phyloP scores from a whole-genome alignment of 164 flowering plant species.

The Platanus orientalis region DNA sequence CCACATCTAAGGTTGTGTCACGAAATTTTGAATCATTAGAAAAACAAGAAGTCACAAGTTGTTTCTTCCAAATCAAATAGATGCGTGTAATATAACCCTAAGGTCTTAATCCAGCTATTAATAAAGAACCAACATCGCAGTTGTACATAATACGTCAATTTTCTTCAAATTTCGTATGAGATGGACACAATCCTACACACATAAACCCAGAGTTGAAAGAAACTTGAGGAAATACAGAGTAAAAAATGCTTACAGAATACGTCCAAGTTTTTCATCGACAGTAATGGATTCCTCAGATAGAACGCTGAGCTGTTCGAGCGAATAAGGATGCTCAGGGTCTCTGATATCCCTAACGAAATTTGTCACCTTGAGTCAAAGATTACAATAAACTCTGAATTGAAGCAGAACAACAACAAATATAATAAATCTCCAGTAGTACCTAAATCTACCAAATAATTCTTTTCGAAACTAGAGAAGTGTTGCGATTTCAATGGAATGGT shows the following conservation, averaged over 20 bases:
- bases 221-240: not conserved
- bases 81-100: too few relatives aligned
- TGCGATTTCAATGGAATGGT: too few relatives aligned
- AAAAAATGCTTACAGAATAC: constrained; percentile 47
- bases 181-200: not conserved
- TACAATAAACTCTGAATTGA: not conserved
- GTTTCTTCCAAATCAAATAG: too few relatives aligned
- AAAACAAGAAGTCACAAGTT: too few relatives aligned
- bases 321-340: constrained; percentile 87
- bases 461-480: too few relatives aligned
- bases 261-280: constrained; percentile 72
- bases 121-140: too few relatives aligned
- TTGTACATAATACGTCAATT: not conserved
- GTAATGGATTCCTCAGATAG: constrained; percentile 68
- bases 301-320: constrained; percentile 68
- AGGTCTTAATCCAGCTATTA: too few relatives aligned
- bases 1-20: too few relatives aligned
- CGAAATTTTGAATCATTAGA: too few relatives aligned
- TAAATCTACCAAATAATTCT: too few relatives aligned
- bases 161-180: not conserved
- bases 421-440: too few relatives aligned
- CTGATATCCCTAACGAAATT: constrained; percentile 75
- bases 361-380: constrained; percentile 40
- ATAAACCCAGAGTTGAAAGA: not conserved
- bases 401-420: too few relatives aligned